phyloP scores from a whole-genome alignment of 257 asterid genomes.

The Solanum microdontum region DNA sequence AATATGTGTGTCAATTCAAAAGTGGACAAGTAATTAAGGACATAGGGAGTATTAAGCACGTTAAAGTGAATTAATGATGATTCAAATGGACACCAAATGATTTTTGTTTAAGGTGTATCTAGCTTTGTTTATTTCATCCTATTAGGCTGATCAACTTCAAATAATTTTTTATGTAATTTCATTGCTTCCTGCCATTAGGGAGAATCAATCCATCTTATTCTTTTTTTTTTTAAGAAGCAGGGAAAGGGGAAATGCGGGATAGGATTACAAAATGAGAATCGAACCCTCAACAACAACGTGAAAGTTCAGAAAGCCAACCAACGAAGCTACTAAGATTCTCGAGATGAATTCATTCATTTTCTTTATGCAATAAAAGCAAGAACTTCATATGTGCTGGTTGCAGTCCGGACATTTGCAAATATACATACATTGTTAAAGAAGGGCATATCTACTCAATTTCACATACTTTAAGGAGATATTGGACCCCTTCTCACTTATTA shows the following conservation, averaged over 20 bases:
- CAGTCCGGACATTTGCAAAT: background rate
- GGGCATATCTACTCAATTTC: background rate
- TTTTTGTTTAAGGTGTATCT: background rate
- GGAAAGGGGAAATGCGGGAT: background rate
- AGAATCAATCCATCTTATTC: background rate
- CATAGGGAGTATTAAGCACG: background rate
- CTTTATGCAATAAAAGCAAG: too few relatives aligned
- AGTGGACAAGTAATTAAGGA: too few relatives aligned
- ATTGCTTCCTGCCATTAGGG: background rate
- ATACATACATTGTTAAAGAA: background rate
- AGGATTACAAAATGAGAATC: background rate
- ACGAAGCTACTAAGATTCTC: too few relatives aligned
- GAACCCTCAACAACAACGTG: background rate
- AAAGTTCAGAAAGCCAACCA: background rate
- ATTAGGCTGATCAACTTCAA: background rate
- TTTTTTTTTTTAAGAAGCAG: too few relatives aligned
- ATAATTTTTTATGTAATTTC: background rate
- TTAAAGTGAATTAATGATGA: background rate
- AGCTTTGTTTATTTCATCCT: background rate
- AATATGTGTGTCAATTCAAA: too few relatives aligned
- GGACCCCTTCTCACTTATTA: background rate
- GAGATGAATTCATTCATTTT: too few relatives aligned
- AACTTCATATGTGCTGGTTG: background rate
- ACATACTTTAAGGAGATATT: background rate
- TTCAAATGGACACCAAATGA: background rate